These are phyloP conservation scores for Fusarium humuli DNA, from an alignment of 2,329 filamentous ascomycete species.

Conservation along the genomic window DNA sequence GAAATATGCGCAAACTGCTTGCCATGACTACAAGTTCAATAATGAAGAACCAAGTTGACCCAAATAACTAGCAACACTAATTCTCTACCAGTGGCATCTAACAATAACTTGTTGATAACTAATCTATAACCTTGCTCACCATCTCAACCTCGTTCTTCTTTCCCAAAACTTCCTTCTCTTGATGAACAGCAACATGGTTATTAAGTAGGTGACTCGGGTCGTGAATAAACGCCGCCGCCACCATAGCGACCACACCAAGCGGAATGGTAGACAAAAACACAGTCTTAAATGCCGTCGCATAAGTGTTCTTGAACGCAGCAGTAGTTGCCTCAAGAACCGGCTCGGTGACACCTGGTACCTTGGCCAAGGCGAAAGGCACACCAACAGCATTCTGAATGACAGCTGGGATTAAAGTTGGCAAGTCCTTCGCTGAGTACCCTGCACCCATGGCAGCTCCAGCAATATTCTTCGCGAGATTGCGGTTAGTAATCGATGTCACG, in stretches of 20 bases:
- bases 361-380: constrained; percentile 15
- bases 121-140: constrained; percentile 3
- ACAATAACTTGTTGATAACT: neutral
- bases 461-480: constrained; percentile 7
- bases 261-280: constrained; percentile 20
- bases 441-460: constrained; percentile 8
- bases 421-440: neutral
- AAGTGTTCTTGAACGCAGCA: constrained; percentile 15
- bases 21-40: neutral
- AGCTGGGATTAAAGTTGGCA: constrained; percentile 1
- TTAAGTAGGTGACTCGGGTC: constrained; percentile 19
- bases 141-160: constrained; percentile 15
- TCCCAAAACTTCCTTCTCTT: constrained; percentile 13
- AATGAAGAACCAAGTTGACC: neutral
- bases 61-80: neutral
- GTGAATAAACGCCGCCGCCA: constrained; percentile 4
- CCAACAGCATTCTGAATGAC: constrained; percentile 16
- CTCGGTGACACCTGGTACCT: constrained; percentile 14
- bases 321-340: constrained; percentile 4
- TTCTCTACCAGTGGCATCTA: too few relatives aligned
- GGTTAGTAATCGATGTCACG: constrained; percentile 5
- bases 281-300: constrained; percentile 2
- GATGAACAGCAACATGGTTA: constrained; percentile 19
- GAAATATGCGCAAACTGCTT: accelerated
- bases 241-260: neutral